phyloP scores from a whole-genome alignment of 495 filamentous ascomycete species.

The Penicillium canariense region DNA sequence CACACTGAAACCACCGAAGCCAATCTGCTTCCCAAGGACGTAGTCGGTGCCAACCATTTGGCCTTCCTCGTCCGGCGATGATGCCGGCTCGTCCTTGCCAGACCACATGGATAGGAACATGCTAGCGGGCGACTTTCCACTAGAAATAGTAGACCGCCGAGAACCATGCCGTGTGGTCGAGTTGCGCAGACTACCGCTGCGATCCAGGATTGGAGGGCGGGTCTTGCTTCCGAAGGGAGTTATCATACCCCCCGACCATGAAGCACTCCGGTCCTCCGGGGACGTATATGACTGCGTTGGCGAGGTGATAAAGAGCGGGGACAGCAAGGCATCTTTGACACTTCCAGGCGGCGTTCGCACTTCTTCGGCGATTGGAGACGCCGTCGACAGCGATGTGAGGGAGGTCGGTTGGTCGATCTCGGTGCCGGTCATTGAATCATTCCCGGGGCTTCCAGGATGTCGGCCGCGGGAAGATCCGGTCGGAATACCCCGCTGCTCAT shows the following conservation, averaged over 20 bases:
- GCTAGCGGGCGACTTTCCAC: conserved; percentile 53
- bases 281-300: conserved; percentile 43
- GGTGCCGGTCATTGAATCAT: conserved; percentile 18
- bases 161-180: conserved; percentile 39
- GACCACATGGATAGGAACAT: conserved; percentile 60
- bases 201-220: conserved; percentile 40
- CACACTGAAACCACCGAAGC: conserved; percentile 67
- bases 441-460: conserved; percentile 22
- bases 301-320: conserved; percentile 51
- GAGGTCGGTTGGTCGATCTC: conserved; percentile 52
- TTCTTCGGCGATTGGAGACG: conserved; percentile 52
- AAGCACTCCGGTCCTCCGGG: conserved; percentile 45
- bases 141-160: conserved; percentile 46
- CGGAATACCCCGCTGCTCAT: conserved; percentile 27
- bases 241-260: conserved; percentile 42
- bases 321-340: conserved; percentile 48
- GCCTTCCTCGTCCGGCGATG: conserved; percentile 65
- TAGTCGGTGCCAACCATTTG: conserved; percentile 72
- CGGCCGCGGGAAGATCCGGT: conserved; percentile 29
- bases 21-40: conserved; percentile 69
- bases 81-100: conserved; percentile 39
- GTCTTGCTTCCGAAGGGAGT: conserved; percentile 46
- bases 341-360: conserved; percentile 50
- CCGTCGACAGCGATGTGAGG: conserved; percentile 59
- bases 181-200: conserved; percentile 36